A percentile compares a stretch with the other conserved stretches of the same genome.
Evolutionary conservation across 352 stramenopile genomes (phyloP).

Genomic region (Pythium vanterpoolii): DNA sequence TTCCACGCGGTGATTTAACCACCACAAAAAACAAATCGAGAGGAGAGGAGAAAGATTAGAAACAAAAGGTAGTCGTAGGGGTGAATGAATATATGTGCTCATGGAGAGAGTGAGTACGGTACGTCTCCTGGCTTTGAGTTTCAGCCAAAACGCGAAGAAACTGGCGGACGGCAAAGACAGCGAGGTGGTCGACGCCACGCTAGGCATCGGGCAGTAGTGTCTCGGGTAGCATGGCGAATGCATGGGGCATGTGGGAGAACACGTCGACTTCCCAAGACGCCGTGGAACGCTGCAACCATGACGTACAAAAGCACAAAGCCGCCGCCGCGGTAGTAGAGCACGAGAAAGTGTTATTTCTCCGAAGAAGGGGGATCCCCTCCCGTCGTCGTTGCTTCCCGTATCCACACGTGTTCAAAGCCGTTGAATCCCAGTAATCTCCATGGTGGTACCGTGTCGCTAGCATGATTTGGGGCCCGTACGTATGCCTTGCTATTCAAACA

Average conservation of each 20-base stretch:
- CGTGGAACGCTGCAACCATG: slow-evolving; percentile 31
- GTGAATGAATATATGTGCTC: too few relatives aligned
- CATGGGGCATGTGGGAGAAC: slow-evolving; percentile 53
- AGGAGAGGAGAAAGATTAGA: too few relatives aligned
- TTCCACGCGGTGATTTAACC: slow-evolving; percentile 25
- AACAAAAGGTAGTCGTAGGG: too few relatives aligned
- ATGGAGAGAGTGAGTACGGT: too few relatives aligned
- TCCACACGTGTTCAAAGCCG: slow-evolving; percentile 18
- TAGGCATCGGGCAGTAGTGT: slow-evolving; percentile 45
- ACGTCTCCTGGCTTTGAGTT: too few relatives aligned
- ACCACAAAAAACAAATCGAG: too few relatives aligned
- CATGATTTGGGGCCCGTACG: slow-evolving; percentile 1
- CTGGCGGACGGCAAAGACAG: slow-evolving; percentile 32
- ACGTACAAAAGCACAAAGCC: slow-evolving; percentile 31
- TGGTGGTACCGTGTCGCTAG: slow-evolving; percentile 5
- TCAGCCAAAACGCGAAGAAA: neutral
- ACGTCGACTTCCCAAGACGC: slow-evolving; percentile 38
- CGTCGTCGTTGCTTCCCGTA: slow-evolving; percentile 14
- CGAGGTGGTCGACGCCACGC: slow-evolving; percentile 39
- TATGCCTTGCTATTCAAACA: slow-evolving; percentile 8
- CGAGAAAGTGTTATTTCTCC: slow-evolving; percentile 26
- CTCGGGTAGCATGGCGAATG: slow-evolving; percentile 54
- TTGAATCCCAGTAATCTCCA: slow-evolving; percentile 11
- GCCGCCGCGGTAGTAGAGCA: slow-evolving; percentile 41
- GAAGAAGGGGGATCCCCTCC: neutral